Evolutionary conservation across 1,284 basidiomycete species (phyloP).

Genomic region (Paramarasmius palmivorus): DNA sequence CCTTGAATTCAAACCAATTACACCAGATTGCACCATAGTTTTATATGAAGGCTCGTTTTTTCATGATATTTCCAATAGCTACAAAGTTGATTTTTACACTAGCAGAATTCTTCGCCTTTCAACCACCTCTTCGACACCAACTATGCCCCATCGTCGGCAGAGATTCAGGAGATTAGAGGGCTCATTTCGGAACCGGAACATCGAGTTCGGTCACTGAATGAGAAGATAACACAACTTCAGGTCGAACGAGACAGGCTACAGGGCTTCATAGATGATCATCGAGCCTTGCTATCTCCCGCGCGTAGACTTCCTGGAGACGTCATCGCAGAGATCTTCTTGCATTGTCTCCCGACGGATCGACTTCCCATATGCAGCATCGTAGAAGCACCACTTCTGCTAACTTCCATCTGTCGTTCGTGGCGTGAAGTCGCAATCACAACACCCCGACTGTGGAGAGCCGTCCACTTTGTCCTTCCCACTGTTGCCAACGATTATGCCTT

Average conservation of each 20-base stretch:
- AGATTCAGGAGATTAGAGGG: too few species aligned
- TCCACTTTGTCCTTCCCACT: not conserved
- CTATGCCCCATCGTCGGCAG: too few species aligned
- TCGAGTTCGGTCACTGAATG: too few species aligned
- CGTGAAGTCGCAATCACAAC: not conserved
- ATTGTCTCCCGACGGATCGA: not conserved
- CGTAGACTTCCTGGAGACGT: not conserved
- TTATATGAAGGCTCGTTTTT: too few species aligned
- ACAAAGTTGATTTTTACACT: too few species aligned
- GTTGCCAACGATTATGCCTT: not conserved
- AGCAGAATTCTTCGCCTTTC: too few species aligned
- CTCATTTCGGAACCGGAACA: too few species aligned
- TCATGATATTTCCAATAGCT: too few species aligned
- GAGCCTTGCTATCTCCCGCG: not conserved
- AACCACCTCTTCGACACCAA: too few species aligned
- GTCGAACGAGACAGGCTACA: not conserved
- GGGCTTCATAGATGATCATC: not conserved
- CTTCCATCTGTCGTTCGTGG: not conserved
- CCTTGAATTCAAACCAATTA: too few species aligned
- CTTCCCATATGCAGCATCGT: not conserved
- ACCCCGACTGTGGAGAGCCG: not conserved
- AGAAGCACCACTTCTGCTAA: not conserved
- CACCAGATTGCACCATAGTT: too few species aligned
- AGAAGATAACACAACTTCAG: not conserved
- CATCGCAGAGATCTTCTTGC: not conserved